Evolutionary conservation across 169 alveolate species (phyloP).

Genomic region (Plasmodium fragile): DNA sequence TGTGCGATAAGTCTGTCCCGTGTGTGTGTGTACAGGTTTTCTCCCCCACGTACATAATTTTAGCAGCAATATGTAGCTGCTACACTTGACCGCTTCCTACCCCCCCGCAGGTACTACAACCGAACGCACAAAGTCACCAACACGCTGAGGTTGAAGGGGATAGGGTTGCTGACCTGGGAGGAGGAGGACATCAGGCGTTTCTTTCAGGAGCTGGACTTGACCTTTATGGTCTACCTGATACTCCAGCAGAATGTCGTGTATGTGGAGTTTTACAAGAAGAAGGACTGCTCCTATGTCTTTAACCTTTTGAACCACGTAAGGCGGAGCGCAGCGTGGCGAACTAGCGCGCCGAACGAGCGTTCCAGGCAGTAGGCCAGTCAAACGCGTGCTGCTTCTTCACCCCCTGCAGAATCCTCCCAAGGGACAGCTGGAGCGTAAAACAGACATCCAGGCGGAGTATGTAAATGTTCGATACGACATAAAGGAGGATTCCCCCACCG

Average conservation of each 20-base stretch:
- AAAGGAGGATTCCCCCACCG: background rate
- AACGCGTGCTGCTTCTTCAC: background rate
- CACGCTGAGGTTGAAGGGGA: conserved; percentile 29
- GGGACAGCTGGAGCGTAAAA: background rate
- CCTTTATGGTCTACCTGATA: conserved; percentile 39
- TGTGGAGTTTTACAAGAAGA: conserved; percentile 47
- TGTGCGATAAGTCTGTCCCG: background rate
- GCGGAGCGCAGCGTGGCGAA: background rate
- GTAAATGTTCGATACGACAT: conserved; percentile 22
- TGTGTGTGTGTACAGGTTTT: too few relatives aligned
- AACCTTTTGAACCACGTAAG: conserved; percentile 37
- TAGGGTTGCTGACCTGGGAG: conserved; percentile 15
- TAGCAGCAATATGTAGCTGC: background rate
- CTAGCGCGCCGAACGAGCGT: background rate
- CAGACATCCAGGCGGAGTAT: conserved; percentile 34
- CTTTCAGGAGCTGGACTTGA: conserved; percentile 13
- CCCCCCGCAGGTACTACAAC: conserved; percentile 14
- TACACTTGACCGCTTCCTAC: background rate
- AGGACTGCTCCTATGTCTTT: conserved; percentile 28
- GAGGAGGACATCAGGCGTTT: conserved; percentile 20
- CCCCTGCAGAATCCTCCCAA: background rate
- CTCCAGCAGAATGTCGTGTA: conserved; percentile 17
- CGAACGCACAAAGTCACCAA: conserved; percentile 52
- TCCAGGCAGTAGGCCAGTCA: background rate
- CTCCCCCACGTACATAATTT: background rate